Base-by-base conservation (phyloP, 2,329 filamentous ascomycete genomes). In the Fusarium xyrophilum region DNA sequence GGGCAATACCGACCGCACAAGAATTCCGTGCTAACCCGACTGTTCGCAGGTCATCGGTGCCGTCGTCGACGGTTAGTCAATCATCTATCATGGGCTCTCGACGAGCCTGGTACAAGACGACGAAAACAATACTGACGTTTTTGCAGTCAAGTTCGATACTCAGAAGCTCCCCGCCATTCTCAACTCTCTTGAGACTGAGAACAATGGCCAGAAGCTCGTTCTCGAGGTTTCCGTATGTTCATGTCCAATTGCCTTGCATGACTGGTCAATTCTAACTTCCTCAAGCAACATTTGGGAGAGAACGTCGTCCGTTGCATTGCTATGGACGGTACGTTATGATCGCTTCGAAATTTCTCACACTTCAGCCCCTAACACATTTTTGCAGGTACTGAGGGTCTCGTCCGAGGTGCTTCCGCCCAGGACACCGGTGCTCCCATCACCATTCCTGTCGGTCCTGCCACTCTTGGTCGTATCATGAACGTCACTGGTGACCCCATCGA, bases 401-500 rank as follows among this genome's bases (percentile, higher is more conserved):
- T 95, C 82, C 95, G 96, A 89, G 96, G 96, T 81, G 85, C 89
- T 80, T 88, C 88, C 82, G 93, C 90, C 76, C 83, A 82, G 77
- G 96, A 99, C 84, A 97, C 95, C 80, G 96, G 96, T 81, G 86
- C 89, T 75, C 96, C 96, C 81, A 99, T 99, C 87, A 93, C 88
- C 84, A 94, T 99, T 78, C 95, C 95, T 80, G 95, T 98, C 84
- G 96, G 96, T 78, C 88, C 89, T 80, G 92, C 86, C 81, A 97
- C 93, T 75, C 92, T 99, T 76, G 96, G 96, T 79, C 96, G 96
- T 87, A 99, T 99, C 89, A 94, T 99, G 87, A 99, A 99, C 90
- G 96, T 99, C 86, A 99, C 96, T 87, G 96, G 96, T 89, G 95
- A 99, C 85, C 96, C 96, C 81, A 98, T 99, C 85, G 96, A 99